phyloP scores from a whole-genome alignment of 1,284 basidiomycete species.

The Cutaneotrichosporon cavernicola region DNA sequence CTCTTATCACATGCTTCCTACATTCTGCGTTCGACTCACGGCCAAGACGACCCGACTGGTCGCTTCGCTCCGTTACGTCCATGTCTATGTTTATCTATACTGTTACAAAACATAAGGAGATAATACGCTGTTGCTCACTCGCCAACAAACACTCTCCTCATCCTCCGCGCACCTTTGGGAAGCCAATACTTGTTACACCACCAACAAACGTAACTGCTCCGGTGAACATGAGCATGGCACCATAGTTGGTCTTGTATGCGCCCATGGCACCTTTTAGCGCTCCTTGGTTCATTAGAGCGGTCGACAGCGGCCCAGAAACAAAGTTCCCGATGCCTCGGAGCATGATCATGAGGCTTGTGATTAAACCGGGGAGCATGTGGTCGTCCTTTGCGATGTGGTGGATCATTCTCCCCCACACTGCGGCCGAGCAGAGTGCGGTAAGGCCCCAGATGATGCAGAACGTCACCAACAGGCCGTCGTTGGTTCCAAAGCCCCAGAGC shows the following conservation, averaged over 20 bases:
- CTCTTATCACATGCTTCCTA: no score
- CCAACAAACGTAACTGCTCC: not conserved
- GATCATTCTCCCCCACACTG: slow-evolving; percentile 16
- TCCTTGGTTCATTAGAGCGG: slow-evolving; percentile 33
- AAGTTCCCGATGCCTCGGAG: slow-evolving; percentile 49
- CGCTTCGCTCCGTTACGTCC: no score
- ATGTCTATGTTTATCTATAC: no score
- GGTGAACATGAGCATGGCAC: slow-evolving; percentile 32
- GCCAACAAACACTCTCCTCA: not conserved
- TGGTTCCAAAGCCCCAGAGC: slow-evolving; percentile 51
- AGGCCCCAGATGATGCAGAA: slow-evolving; percentile 40
- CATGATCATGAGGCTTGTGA: slow-evolving; percentile 46
- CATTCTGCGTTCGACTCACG: no score
- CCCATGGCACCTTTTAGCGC: slow-evolving; percentile 34
- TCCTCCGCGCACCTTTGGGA: not conserved
- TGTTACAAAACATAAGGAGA: no score
- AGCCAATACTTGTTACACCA: not conserved
- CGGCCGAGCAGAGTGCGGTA: slow-evolving; percentile 34
- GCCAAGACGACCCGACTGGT: no score
- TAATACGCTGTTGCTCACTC: no score
- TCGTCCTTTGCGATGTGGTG: slow-evolving; percentile 35
- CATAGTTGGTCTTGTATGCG: slow-evolving; percentile 46
- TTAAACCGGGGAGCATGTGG: slow-evolving; percentile 33
- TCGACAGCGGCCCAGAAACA: slow-evolving; percentile 43
- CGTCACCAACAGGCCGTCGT: slow-evolving; percentile 29